Conservation (phyloP, 768 basidiomycete species). For the Mycena vitilis region DNA sequence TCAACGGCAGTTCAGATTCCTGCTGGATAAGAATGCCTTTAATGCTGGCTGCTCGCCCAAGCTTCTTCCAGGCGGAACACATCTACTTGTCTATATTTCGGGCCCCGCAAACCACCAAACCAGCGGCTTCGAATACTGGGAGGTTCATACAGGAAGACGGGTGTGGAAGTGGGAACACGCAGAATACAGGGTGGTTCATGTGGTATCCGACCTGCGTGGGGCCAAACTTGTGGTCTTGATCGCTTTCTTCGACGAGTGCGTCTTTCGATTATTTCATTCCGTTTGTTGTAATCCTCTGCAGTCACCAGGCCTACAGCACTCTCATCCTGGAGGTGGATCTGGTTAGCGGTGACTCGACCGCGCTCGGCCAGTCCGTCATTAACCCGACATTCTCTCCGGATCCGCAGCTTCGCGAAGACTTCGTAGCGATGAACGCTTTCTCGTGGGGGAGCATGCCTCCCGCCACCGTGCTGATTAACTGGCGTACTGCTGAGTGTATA, state of each 20-base stretch:
- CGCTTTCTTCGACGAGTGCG: not conserved
- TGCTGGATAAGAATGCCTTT: not conserved
- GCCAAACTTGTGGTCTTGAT: not conserved
- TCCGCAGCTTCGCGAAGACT: not conserved
- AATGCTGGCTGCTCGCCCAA: not conserved
- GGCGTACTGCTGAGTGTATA: not conserved
- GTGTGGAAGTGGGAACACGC: not conserved
- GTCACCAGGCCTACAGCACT: no score
- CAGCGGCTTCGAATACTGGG: not conserved
- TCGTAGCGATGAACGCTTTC: not conserved
- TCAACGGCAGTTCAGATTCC: not conserved
- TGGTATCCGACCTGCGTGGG: not conserved
- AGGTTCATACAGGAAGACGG: not conserved
- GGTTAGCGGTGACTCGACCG: not conserved
- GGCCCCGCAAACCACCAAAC: no score
- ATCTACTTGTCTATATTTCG: not conserved
- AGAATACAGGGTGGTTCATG: not conserved
- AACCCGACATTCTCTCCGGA: not conserved
- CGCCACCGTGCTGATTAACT: not conserved
- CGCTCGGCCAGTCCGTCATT: not conserved
- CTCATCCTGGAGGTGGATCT: not conserved
- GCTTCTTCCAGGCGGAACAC: not conserved
- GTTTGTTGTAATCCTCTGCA: not conserved
- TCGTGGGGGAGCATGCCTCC: no score
- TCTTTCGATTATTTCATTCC: not conserved